A percentile compares a stretch with the other conserved stretches of the same genome.
Conservation (phyloP, 768 basidiomycete species). For the Lactarius akahatsu region DNA sequence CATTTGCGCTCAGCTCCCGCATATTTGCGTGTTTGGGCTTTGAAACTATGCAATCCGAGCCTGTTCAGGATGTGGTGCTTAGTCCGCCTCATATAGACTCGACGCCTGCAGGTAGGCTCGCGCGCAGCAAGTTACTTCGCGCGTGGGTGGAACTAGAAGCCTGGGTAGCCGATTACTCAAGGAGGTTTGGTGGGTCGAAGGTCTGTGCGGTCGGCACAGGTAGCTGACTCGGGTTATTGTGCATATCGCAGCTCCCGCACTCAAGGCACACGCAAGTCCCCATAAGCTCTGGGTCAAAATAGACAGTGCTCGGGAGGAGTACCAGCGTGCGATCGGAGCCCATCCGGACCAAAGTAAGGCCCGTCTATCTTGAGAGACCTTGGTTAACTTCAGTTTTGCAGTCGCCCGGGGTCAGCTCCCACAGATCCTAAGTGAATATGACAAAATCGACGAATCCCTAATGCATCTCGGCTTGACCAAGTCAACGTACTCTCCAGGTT, state of each 20-base stretch:
- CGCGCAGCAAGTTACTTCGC: conserved; percentile 63
- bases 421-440: conserved; percentile 42
- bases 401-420: conserved; percentile 57
- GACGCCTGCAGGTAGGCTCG: conserved; percentile 48
- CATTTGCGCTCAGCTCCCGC: conserved; percentile 35
- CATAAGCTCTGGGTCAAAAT: conserved; percentile 50
- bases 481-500: conserved; percentile 64
- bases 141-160: conserved; percentile 78
- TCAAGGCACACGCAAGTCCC: conserved; percentile 43
- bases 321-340: conserved; percentile 70
- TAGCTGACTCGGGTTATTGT: background rate
- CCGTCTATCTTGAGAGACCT: background rate
- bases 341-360: conserved; percentile 73
- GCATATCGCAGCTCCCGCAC: conserved; percentile 41
- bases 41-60: conserved; percentile 30
- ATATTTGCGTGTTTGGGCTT: conserved; percentile 48
- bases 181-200: conserved; percentile 42
- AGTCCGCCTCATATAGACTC: conserved; percentile 55
- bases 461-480: conserved; percentile 62
- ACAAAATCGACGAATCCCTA: conserved; percentile 44
- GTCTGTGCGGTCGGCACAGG: conserved; percentile 11
- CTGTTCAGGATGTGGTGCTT: conserved; percentile 44
- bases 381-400: conserved; percentile 31
- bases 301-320: conserved; percentile 65
- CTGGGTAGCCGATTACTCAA: conserved; percentile 61